Evolutionary conservation across 257 asterid species (phyloP).

Genomic region (Solanum etuberosum): DNA sequence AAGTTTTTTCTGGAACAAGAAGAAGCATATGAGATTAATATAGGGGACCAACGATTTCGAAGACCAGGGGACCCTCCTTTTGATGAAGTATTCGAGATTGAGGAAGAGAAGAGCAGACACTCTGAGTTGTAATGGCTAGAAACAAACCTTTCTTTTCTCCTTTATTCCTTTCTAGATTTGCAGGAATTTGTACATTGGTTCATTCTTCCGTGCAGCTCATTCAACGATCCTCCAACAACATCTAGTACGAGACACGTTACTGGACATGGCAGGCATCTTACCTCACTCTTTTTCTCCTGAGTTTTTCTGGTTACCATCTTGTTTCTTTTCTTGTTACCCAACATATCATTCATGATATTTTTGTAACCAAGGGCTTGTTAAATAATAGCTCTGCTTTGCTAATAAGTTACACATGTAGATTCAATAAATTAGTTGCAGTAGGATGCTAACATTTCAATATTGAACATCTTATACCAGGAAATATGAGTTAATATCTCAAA

Average conservation of each 20-base stretch:
- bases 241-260: not conserved
- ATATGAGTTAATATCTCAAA: not conserved
- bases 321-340: not conserved
- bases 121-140: constrained; percentile 33
- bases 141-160: not conserved
- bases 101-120: constrained; percentile 24
- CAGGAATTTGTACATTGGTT: not conserved
- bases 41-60: constrained; percentile 70
- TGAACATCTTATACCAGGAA: not conserved
- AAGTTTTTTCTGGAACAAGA: constrained; percentile 63
- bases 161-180: not conserved
- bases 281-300: not conserved
- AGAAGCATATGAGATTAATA: constrained; percentile 85
- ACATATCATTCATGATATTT: not conserved
- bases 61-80: constrained; percentile 82
- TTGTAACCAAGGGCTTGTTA: not conserved
- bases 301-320: not conserved
- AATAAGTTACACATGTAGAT: not conserved
- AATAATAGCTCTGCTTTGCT: not conserved
- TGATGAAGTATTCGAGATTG: constrained; percentile 45
- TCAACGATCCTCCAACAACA: not conserved
- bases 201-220: not conserved
- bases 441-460: not conserved
- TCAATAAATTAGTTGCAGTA: not conserved
- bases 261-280: not conserved